Evolutionary conservation across 2,329 filamentous ascomycete genomes (phyloP).

Genomic region (Trichothecium roseum): DNA sequence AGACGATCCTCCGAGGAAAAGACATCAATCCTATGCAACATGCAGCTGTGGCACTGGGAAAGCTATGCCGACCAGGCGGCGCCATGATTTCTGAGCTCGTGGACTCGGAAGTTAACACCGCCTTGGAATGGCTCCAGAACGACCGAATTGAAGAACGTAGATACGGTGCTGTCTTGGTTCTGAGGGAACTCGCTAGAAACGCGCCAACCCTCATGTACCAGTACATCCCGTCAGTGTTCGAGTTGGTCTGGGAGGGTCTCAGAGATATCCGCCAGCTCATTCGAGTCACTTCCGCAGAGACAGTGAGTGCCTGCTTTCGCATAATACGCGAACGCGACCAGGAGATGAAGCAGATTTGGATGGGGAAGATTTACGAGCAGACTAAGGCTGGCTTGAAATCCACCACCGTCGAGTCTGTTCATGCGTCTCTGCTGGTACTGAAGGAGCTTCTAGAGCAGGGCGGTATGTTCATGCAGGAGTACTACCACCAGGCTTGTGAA

Average conservation of each 20-base stretch:
- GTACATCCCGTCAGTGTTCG: conserved; percentile 90
- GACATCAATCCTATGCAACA: conserved; percentile 86
- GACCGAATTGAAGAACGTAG: conserved; percentile 88
- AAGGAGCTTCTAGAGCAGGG: conserved; percentile 90
- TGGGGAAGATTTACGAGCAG: conserved; percentile 83
- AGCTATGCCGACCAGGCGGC: conserved; percentile 83
- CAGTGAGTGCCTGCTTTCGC: conserved; percentile 88
- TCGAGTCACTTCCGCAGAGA: conserved; percentile 81
- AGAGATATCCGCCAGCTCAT: conserved; percentile 86
- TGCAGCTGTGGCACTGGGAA: conserved; percentile 79
- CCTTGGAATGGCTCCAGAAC: conserved; percentile 92
- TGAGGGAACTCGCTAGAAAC: conserved; percentile 83
- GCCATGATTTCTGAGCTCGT: conserved; percentile 92
- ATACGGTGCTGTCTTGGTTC: conserved; percentile 84
- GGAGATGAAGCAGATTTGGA: conserved; percentile 77
- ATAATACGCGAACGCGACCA: conserved; percentile 92
- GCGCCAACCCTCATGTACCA: conserved; percentile 93
- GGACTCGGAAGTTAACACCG: conserved; percentile 92
- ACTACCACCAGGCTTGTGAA: conserved; percentile 87
- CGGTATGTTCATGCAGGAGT: conserved; percentile 97
- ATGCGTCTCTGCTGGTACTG: conserved; percentile 86
- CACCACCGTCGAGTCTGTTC: conserved; percentile 76
- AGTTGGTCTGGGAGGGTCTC: conserved; percentile 91
- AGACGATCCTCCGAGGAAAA: conserved; percentile 78
- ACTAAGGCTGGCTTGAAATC: conserved; percentile 69